Conservation (phyloP, 2,329 filamentous ascomycete genomes). For the Botrytis aclada region DNA sequence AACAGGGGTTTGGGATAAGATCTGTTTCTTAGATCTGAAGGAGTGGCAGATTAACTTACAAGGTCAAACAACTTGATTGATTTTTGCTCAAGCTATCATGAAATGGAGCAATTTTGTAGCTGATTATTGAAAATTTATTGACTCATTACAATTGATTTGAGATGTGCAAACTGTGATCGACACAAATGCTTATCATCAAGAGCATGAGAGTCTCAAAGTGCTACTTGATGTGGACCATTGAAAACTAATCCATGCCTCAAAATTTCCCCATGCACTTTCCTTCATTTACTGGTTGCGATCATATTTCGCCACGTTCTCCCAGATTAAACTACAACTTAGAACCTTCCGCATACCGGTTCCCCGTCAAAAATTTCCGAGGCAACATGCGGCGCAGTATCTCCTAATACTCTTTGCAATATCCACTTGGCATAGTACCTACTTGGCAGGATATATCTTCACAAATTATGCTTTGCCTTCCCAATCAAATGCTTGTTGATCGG, state of each 20-base stretch:
- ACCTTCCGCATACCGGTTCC: neutral
- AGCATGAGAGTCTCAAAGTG: neutral
- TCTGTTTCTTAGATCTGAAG: rapidly evolving
- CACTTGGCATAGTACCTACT: neutral
- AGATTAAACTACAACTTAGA: neutral
- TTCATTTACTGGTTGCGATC: neutral
- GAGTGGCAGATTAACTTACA: neutral
- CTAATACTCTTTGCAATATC: neutral
- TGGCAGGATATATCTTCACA: neutral
- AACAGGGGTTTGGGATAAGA: neutral
- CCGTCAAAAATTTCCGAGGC: neutral
- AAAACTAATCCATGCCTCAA: neutral
- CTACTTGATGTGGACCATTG: neutral
- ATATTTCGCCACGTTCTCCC: neutral
- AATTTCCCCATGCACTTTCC: neutral
- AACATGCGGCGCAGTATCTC: neutral
- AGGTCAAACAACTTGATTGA: neutral
- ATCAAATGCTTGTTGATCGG: conserved; percentile 36
- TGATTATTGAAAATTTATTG: neutral
- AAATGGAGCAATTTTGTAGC: neutral
- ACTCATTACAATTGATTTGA: neutral
- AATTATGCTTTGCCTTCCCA: neutral
- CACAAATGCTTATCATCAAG: neutral
- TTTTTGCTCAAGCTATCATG: neutral
- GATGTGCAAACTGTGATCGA: neutral